Evolutionary conservation across 768 basidiomycete genomes (phyloP).

Genomic region (Lactarius sanguifluus): DNA sequence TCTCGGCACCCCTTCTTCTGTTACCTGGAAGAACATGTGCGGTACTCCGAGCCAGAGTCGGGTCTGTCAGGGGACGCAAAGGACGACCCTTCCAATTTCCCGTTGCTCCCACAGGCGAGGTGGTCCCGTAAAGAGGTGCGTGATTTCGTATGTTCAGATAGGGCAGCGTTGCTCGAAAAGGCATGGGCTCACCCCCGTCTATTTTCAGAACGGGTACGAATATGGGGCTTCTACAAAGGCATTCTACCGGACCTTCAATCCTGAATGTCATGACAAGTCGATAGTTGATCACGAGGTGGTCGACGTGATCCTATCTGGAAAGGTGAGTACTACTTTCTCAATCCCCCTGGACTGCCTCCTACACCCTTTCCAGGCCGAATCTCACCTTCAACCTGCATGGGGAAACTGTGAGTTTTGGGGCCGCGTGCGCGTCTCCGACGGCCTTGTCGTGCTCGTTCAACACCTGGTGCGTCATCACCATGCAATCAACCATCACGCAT

Average conservation of each 20-base stretch:
- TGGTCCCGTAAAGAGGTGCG: slow-evolving; percentile 24
- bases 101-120: background rate
- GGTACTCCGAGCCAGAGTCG: slow-evolving; percentile 10
- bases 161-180: background rate
- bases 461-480: slow-evolving; percentile 11
- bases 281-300: slow-evolving; percentile 11
- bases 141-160: background rate
- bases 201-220: slow-evolving; percentile 5
- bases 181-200: background rate
- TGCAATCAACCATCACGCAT: background rate
- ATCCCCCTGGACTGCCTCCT: background rate
- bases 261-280: slow-evolving; percentile 1
- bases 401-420: slow-evolving; percentile 21
- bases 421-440: slow-evolving; percentile 28
- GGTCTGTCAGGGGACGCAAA: background rate
- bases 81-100: slow-evolving; percentile 6
- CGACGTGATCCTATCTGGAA: slow-evolving; percentile 29
- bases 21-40: slow-evolving; percentile 25
- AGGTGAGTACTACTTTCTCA: slow-evolving; percentile 10
- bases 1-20: slow-evolving; percentile 22
- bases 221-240: background rate
- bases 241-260: slow-evolving; percentile 24
- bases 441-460: slow-evolving; percentile 25
- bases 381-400: slow-evolving; percentile 14
- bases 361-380: slow-evolving; percentile 17